A percentile compares a stretch with the other conserved stretches of the same genome.
These are phyloP conservation scores for Durusdinium trenchii DNA, from an alignment of 73 alveolate genomes.

Conservation along the genomic window DNA sequence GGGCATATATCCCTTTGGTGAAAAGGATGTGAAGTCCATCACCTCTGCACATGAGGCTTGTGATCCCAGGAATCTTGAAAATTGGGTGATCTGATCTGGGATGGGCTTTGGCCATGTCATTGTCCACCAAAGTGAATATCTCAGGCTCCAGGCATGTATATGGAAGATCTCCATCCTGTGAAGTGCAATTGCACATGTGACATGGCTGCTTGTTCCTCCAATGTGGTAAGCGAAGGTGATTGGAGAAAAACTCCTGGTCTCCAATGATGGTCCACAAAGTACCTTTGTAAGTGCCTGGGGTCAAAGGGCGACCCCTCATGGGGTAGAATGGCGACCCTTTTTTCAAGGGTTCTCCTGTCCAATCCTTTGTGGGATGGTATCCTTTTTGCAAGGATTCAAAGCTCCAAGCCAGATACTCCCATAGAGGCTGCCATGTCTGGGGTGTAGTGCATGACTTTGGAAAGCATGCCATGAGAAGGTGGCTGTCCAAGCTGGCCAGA, in stretches of 20 bases:
- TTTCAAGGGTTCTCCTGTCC: neutral
- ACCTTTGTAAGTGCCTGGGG: neutral
- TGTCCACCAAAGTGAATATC: neutral
- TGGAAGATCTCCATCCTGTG: neutral
- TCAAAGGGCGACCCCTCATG: neutral
- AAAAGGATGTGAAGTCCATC: conserved; percentile 58
- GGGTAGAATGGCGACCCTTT: conserved; percentile 24
- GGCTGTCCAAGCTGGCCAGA: neutral
- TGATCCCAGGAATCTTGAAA: conserved; percentile 14
- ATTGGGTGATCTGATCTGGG: neutral
- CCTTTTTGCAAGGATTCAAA: conserved; percentile 15
- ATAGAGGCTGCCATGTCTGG: neutral
- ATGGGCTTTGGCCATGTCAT: neutral
- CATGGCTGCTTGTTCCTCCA: neutral
- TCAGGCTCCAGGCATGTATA: neutral
- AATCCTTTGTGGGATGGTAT: neutral
- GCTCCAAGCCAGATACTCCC: conserved; percentile 12
- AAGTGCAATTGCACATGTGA: neutral
- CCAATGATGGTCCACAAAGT: neutral
- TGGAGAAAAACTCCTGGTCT: neutral
- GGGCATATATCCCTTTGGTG: conserved; percentile 14
- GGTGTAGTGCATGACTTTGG: neutral
- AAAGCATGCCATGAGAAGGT: conserved; percentile 17
- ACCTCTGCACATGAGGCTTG: conserved; percentile 15
- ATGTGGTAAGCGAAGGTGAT: neutral